Evolutionary conservation across 75 land plant species (phyloP), one percentile per base, ranked within the genome.

Genomic region (Picea glauca): DNA sequence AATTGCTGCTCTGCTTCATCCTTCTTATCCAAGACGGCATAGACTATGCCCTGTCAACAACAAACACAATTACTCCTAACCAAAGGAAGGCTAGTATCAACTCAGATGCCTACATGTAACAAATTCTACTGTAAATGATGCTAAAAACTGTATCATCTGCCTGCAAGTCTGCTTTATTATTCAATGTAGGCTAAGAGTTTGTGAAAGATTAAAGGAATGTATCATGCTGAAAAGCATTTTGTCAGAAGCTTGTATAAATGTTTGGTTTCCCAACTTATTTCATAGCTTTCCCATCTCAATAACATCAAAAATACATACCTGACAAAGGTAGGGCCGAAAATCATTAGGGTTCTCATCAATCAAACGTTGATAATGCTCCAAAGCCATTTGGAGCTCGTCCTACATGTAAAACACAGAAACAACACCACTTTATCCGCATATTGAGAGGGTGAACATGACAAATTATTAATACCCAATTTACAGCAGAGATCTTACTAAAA

Each of bases 301-400:
- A 20, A 70, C 21, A 70, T 40, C 40, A 18, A 40, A 8, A 21
- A 38, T 0, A 68, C 73, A 40, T 60, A 93, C 98, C 96, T 93
- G 88, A 77, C 90, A 93, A 33, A 94, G 86, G 81, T 91, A 91
- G 15, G 95, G 96, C 50, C 96, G 85, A 68, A 91, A 94, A 90
- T 94, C 95, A 58, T 86, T 73, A 59, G 93, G 98, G 68, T 94
- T 80, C 68, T 91, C 92, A 74, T 89, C 75, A 75, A 81, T 58
- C 58, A 94, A 67, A 76, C 75, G 80, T 79, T 88, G 80, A 50
- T 89, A 89, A 31, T 84, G 76, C 81, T 84, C 80, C 78, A 89
- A 64, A n/a, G 82, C 98, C 73, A 82, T 91, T 66, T 89, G 82
- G 72, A 93, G 73, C 14, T 93, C 83, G 4, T 89, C 95, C 95